Percentiles rank a stretch among this genome's conserved stretches.
Conservation (phyloP, 1,284 basidiomycete genomes). For the Ustilago crameri region DNA sequence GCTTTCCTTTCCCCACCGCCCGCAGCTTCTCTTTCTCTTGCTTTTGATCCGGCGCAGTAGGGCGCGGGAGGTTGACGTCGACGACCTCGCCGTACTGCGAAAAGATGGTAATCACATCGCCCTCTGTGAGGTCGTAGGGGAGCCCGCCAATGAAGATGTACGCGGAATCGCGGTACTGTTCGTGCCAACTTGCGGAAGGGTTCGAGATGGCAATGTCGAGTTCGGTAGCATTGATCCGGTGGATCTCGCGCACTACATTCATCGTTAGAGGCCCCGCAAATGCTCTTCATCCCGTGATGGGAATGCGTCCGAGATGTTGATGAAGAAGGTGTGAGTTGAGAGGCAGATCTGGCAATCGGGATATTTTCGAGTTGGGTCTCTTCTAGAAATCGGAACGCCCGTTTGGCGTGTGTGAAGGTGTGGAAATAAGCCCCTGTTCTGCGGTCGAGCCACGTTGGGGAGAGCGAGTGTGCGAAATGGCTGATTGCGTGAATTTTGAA, state of each 20-base stretch:
- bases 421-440: too few relatives aligned
- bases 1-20: conserved; percentile 31
- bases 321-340: neutral
- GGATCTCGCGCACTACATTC: conserved; percentile 81
- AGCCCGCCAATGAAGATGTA: conserved; percentile 84
- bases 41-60: neutral
- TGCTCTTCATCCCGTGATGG: too few relatives aligned
- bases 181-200: conserved; percentile 87
- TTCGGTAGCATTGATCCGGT: conserved; percentile 89
- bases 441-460: conserved; percentile 13
- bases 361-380: too few relatives aligned
- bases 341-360: too few relatives aligned
- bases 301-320: too few relatives aligned
- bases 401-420: too few relatives aligned
- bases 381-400: too few relatives aligned
- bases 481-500: neutral
- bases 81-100: conserved; percentile 97
- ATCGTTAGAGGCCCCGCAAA: conserved; percentile 15
- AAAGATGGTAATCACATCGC: conserved; percentile 96
- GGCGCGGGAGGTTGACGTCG: conserved; percentile 86
- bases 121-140: conserved; percentile 79
- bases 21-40: neutral
- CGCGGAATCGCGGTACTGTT: conserved; percentile 96
- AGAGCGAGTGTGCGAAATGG: too few relatives aligned
- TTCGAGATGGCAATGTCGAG: conserved; percentile 81